phyloP scores from a whole-genome alignment of 2,329 filamentous ascomycete genomes.

The Talaromyces funiculosus region DNA sequence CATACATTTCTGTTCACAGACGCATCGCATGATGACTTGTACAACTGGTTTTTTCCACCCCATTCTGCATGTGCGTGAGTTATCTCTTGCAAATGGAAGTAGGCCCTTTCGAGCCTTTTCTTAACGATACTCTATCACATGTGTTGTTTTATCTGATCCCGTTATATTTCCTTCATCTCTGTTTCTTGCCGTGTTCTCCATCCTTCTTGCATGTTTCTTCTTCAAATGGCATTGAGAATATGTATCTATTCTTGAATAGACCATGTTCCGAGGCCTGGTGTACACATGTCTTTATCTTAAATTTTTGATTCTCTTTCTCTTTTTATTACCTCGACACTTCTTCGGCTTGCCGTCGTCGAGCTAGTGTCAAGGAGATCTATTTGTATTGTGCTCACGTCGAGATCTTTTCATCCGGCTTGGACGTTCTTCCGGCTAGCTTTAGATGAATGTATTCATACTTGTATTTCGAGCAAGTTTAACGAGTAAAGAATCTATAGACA shows the following conservation, averaged over 20 bases:
- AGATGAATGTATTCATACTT: constrained; percentile 34
- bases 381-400: constrained; percentile 8
- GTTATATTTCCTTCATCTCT: neutral
- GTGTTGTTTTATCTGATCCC: constrained; percentile 8
- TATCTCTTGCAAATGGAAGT: neutral
- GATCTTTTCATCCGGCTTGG: neutral
- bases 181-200: neutral
- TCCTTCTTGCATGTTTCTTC: neutral
- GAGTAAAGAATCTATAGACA: neutral
- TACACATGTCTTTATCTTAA: neutral
- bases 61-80: constrained; percentile 17
- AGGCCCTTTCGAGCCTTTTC: neutral
- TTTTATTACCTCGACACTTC: neutral
- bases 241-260: neutral
- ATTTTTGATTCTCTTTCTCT: neutral
- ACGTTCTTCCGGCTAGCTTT: constrained; percentile 13
- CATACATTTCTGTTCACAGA: constrained; percentile 12
- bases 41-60: constrained; percentile 19
- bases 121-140: constrained; percentile 2
- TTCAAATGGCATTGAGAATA: neutral
- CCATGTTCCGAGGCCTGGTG: neutral
- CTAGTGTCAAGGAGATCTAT: neutral
- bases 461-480: neutral
- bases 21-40: constrained; percentile 16
- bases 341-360: neutral